Evolutionary conservation across 2,329 filamentous ascomycete species (phyloP).

Genomic region (Aspergillus flavus): DNA sequence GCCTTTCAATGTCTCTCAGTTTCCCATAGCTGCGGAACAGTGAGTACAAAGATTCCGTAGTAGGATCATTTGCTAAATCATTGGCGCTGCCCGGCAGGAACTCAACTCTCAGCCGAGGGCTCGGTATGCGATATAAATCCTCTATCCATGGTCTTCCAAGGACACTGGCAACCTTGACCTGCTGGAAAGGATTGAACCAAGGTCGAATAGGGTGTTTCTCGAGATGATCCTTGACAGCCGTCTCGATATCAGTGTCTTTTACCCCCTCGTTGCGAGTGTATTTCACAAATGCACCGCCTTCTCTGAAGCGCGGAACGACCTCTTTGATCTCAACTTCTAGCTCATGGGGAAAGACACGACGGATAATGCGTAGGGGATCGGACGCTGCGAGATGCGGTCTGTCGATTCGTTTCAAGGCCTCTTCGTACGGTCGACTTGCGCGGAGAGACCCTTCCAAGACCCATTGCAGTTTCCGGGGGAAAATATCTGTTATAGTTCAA

Average conservation of each 20-base stretch:
- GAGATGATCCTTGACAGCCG: slow-evolving; percentile 64
- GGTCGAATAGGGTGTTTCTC: slow-evolving; percentile 73
- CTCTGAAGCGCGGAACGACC: slow-evolving; percentile 80
- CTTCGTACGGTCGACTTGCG: slow-evolving; percentile 49
- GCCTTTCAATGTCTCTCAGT: slow-evolving; percentile 78
- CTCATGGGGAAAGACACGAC: slow-evolving; percentile 64
- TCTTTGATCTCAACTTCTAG: slow-evolving; percentile 73
- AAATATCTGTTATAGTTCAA: slow-evolving; percentile 64
- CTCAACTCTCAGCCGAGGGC: slow-evolving; percentile 74
- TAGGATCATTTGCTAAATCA: slow-evolving; percentile 73
- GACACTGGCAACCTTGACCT: slow-evolving; percentile 73
- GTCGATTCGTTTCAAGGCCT: slow-evolving; percentile 55
- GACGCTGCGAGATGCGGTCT: slow-evolving; percentile 55
- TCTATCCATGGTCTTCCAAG: slow-evolving; percentile 90
- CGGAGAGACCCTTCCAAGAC: slow-evolving; percentile 56
- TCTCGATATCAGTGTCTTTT: slow-evolving; percentile 59
- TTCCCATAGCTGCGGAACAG: slow-evolving; percentile 90
- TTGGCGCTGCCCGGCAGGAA: slow-evolving; percentile 76
- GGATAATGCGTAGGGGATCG: slow-evolving; percentile 58
- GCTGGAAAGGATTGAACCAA: slow-evolving; percentile 84
- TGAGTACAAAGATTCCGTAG: slow-evolving; percentile 82
- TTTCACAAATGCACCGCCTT: slow-evolving; percentile 92
- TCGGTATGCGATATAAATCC: slow-evolving; percentile 83
- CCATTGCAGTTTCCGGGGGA: slow-evolving; percentile 75
- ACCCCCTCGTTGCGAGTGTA: slow-evolving; percentile 61